Percentiles rank a stretch among this genome's conserved stretches.
phyloP scores from a whole-genome alignment of 495 filamentous ascomycete species.

The Aspergillus leporis region DNA sequence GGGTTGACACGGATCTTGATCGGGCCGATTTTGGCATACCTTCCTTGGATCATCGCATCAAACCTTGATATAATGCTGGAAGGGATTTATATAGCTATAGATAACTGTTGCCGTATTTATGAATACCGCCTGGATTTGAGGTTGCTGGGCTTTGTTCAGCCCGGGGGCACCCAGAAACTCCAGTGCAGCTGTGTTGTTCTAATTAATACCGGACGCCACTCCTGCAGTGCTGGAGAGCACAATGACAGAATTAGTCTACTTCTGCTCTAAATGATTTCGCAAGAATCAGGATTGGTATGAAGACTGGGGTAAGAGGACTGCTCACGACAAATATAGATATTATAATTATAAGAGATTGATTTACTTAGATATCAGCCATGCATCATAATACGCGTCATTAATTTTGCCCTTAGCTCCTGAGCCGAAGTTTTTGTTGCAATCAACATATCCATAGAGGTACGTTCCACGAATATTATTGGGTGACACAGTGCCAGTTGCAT shows the following conservation, averaged over 20 bases:
- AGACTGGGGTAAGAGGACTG: background rate
- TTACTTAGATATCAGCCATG: conserved; percentile 11
- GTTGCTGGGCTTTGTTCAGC: conserved; percentile 10
- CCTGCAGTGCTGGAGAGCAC: conserved; percentile 14
- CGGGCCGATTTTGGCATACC: conserved; percentile 9
- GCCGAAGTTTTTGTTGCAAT: conserved; percentile 10
- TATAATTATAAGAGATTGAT: background rate
- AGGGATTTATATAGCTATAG: conserved; percentile 13
- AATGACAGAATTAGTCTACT: conserved; percentile 8
- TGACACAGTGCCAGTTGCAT: conserved; percentile 5
- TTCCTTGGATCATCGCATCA: conserved; percentile 11
- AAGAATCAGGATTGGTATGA: background rate
- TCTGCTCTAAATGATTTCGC: conserved; percentile 6
- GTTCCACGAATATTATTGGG: conserved; percentile 9
- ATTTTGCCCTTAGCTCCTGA: conserved; percentile 3
- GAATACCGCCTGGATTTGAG: conserved; percentile 10
- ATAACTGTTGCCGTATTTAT: conserved; percentile 10
- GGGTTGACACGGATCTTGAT: conserved; percentile 13
- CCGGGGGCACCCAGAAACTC: conserved; percentile 12
- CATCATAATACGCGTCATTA: conserved; percentile 10
- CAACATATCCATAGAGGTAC: conserved; percentile 4
- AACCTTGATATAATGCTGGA: conserved; percentile 15
- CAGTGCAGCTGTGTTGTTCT: conserved; percentile 11
- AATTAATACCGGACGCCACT: conserved; percentile 11
- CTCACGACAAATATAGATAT: background rate